Base-by-base conservation (phyloP, 2,329 filamentous ascomycete genomes). In the Microdochium paspali region DNA sequence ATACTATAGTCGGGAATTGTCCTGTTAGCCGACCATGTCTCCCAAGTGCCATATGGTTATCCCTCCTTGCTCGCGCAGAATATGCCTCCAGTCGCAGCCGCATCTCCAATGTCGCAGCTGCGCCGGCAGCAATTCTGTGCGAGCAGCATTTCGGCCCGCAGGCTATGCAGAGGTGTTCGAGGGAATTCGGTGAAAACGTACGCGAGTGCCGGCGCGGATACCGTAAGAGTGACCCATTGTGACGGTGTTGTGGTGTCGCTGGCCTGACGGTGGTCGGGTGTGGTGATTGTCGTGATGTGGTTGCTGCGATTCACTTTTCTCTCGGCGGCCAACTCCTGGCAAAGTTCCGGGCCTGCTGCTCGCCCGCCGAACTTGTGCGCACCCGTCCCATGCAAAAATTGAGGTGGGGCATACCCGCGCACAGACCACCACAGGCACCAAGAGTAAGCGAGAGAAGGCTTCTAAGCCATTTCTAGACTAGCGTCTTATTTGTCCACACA, bases 161-260 rank as follows among this genome's bases (percentile, higher is more conserved):
- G 28, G 48, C 25, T 15, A 44, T 24, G 40, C 44, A 21, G 49
- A 12, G 6, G 31, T n/a, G n/a, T n/a, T n/a, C 31, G 6, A 12
- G 18, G 35, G 35, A 31, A 42, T 21, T 39, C 26, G 21, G 21
- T 26, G 18, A 45, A 49, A 62, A 82, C 82, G 61, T 82, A 86
- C 82, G 74, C 87, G 85, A 73, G 87, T 91, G 74, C 87, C 87
- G 69, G 85, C 79, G 72, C 87, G 82, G 68, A 90, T 82, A 89
- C 87, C 87, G 75, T 84, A 82, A 66, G 87, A 80, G 79, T 90
- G 85, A 87, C 84, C 84, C 85, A 89, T 89, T 70, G 77, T 80
- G 79, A 73, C 76, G 69, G 65, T 73, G 63, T 72, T 75, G 69
- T 69, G 59, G 62, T 64, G 60, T 62, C 57, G 62, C 49, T 46